phyloP scores from a whole-genome alignment of 495 filamentous ascomycete species.

The Penicillium dipodomyicola region DNA sequence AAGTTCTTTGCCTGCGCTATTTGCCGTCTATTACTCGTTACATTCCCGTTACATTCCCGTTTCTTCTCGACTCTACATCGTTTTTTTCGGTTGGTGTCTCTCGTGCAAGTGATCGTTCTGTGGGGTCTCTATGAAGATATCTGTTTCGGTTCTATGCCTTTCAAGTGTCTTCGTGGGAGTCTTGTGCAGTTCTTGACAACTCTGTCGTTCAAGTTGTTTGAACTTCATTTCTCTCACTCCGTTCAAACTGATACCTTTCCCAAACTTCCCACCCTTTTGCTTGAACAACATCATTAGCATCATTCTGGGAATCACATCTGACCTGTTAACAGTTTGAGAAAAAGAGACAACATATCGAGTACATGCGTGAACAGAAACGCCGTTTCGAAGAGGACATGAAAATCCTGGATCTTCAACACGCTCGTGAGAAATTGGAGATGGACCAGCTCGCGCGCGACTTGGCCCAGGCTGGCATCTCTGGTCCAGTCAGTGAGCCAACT shows the following conservation, averaged over 20 bases:
- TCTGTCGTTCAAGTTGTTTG: not conserved
- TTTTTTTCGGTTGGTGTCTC: not conserved
- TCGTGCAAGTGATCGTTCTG: not conserved
- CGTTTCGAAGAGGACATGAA: slow-evolving; percentile 86
- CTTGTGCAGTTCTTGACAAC: not conserved
- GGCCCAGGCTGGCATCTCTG: slow-evolving; percentile 56
- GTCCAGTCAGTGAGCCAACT: slow-evolving; percentile 87
- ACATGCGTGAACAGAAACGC: slow-evolving; percentile 77
- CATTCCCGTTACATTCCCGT: not conserved
- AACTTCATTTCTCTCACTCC: not conserved
- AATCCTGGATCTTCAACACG: slow-evolving; percentile 76
- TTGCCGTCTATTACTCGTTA: not conserved
- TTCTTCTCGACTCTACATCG: not conserved
- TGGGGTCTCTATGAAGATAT: not conserved
- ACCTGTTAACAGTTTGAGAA: slow-evolving; percentile 71
- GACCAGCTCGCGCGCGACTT: slow-evolving; percentile 77
- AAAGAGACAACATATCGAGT: slow-evolving; percentile 83
- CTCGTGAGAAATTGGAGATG: slow-evolving; percentile 76
- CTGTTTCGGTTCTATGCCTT: not conserved
- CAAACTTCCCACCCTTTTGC: not conserved
- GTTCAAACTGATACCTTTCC: not conserved
- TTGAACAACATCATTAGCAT: not conserved
- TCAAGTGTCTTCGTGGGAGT: not conserved
- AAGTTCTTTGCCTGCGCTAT: not conserved
- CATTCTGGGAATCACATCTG: slow-evolving; percentile 17